Conservation (phyloP, 129 eudicot genomes). For the Flaveria brownii region DNA sequence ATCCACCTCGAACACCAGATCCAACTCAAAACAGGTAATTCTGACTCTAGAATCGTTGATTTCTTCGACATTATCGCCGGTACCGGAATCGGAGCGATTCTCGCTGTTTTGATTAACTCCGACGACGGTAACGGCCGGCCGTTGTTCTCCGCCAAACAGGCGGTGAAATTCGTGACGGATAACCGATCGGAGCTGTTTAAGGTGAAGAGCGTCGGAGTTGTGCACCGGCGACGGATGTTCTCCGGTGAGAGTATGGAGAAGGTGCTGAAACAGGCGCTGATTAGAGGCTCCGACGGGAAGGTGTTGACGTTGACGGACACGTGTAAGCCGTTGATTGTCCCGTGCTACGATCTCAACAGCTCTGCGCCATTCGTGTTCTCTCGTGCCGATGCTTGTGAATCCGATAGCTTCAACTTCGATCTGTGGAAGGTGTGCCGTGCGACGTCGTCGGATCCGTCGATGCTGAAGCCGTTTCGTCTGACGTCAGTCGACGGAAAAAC, state of each 20-base stretch:
- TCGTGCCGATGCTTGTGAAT: constrained; percentile 79
- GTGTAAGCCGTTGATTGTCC: constrained; percentile 88
- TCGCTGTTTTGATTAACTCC: constrained; percentile 67
- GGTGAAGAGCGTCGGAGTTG: constrained; percentile 36
- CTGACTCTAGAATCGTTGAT: constrained; percentile 61
- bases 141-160: constrained; percentile 61
- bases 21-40: constrained; percentile 67
- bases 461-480: constrained; percentile 68
- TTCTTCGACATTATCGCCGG: constrained; percentile 85
- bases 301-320: constrained; percentile 73
- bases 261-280: constrained; percentile 52
- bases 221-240: constrained; percentile 46
- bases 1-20: constrained; percentile 79
- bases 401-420: constrained; percentile 68
- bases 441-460: constrained; percentile 74
- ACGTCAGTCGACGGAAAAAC: constrained; percentile 65
- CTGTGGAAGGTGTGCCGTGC: constrained; percentile 92
- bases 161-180: constrained; percentile 42
- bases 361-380: constrained; percentile 97
- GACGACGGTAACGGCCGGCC: constrained; percentile 76
- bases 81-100: constrained; percentile 82
- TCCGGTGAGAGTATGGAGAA: constrained; percentile 62
- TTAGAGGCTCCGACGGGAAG: constrained; percentile 54
- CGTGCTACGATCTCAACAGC: constrained; percentile 79
- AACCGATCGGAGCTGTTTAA: constrained; percentile 46